Percentiles rank a stretch among this genome's conserved stretches.
phyloP scores from a whole-genome alignment of 2,329 filamentous ascomycete genomes.

The Coleophoma crateriformis region DNA sequence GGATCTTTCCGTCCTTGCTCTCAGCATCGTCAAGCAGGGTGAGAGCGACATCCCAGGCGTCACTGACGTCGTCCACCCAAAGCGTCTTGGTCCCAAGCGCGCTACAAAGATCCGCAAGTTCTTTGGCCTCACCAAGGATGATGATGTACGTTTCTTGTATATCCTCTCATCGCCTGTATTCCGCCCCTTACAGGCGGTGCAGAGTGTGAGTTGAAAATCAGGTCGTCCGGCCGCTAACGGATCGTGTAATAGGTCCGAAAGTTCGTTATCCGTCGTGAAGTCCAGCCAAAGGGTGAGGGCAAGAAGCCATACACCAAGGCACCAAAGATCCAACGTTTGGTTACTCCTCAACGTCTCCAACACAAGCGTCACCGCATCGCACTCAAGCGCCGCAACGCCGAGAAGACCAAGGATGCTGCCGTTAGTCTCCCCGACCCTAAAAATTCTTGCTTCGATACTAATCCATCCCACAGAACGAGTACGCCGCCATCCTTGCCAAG shows the following conservation, averaged over 20 bases:
- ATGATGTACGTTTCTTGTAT: constrained; percentile 81
- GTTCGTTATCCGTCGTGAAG: constrained; percentile 99
- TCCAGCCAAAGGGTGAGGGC: constrained; percentile 95
- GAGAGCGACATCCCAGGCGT: constrained; percentile 90
- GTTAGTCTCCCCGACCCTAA: constrained; percentile 52
- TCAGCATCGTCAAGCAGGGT: constrained; percentile 97
- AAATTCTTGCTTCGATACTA: constrained; percentile 3
- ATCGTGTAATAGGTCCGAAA: constrained; percentile 71
- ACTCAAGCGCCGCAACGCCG: constrained; percentile 95
- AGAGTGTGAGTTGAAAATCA: constrained; percentile 49
- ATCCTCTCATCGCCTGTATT: constrained; percentile 66
- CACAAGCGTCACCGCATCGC: constrained; percentile 98
- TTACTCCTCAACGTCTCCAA: constrained; percentile 99
- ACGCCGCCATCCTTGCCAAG: constrained; percentile 92
- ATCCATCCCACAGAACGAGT: constrained; percentile 73
- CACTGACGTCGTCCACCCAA: constrained; percentile 97
- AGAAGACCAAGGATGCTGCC: constrained; percentile 98
- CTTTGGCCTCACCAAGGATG: constrained; percentile 99
- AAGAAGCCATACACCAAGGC: constrained; percentile 99
- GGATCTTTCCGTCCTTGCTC: constrained; percentile 91
- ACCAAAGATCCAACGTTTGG: constrained; percentile 98
- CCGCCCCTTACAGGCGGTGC: constrained; percentile 23
- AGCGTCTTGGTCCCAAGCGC: constrained; percentile 98
- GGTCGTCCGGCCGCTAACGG: too few species aligned
- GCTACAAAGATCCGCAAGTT: constrained; percentile 99